These are phyloP conservation scores for Gymnopilus dilepis DNA, from an alignment of 768 basidiomycete species.

Conservation along the genomic window DNA sequence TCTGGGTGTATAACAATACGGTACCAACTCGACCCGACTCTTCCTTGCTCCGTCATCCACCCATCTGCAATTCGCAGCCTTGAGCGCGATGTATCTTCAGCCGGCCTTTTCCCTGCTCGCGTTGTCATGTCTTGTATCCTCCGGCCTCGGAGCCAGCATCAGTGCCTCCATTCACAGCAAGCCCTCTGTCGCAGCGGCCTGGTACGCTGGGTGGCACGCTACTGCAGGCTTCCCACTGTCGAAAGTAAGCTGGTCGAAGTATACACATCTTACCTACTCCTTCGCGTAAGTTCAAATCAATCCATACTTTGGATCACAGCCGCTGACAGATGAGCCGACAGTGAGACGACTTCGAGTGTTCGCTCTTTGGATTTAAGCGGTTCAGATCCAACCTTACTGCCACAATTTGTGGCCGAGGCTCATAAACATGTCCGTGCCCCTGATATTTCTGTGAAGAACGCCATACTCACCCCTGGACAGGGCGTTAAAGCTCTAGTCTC, in stretches of 20 bases:
- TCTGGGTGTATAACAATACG: background rate
- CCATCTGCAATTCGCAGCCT: background rate
- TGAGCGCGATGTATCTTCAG: background rate
- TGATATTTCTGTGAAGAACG: background rate
- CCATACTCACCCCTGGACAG: conserved; percentile 35
- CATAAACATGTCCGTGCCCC: conserved; percentile 43
- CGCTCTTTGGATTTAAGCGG: conserved; percentile 39
- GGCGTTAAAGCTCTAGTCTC: conserved; percentile 61
- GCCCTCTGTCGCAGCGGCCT: conserved; percentile 51
- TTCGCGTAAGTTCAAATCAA: conserved; percentile 64
- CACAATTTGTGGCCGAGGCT: conserved; percentile 59
- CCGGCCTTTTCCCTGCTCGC: conserved; percentile 23
- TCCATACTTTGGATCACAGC: background rate
- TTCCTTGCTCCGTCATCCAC: background rate
- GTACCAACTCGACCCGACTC: background rate
- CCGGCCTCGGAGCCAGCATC: background rate
- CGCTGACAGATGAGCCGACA: conserved; percentile 14
- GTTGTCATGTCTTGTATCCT: background rate
- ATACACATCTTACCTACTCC: conserved; percentile 71
- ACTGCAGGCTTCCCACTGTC: conserved; percentile 51
- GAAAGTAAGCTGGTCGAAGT: conserved; percentile 67
- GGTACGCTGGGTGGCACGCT: conserved; percentile 75
- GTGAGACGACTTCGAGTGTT: conserved; percentile 45
- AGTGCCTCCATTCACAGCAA: background rate
- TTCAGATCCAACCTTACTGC: conserved; percentile 55